Base-by-base conservation (phyloP, 2,329 filamentous ascomycete species). In the Microthyrium microscopicum region DNA sequence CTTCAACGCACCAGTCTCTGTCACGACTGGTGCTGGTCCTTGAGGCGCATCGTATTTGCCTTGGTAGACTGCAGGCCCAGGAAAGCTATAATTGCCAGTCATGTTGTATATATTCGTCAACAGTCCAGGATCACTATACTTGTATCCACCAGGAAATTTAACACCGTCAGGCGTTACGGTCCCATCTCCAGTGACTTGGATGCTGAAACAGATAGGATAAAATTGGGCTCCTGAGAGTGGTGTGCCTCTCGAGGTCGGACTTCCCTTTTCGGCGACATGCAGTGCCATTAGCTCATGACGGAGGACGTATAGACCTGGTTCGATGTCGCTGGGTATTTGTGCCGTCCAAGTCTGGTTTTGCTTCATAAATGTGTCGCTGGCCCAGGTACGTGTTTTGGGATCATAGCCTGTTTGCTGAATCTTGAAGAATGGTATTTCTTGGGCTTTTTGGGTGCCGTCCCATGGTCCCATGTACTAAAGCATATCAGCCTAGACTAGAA, bases 231-330 rank as follows among this genome's bases (percentile, higher is more conserved):
- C 24, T n/a, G 32, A 34, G 4, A 27, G 15, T 6, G 18, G 11
- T 3, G 13, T 5, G 16, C 15, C 25, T 12, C 18, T 27, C 13
- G 26, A 18, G 7, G 20, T 26, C 24, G 11, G 24, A 26, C 26
- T 33, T 5, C 20, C 20, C 7, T 28, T 15, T 7, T 19, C 15
- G 17, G 32, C 22, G 17, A 21, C 17, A 33, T 68, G 64, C n/a
- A 68, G 48, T 2, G 57, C 66, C 37, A 62, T 60, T 27, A 58
- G 55, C 47, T 70, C 67, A 42, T 70, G 65, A 3, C 67, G 55
- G 20, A 71, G 44, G 22, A 71, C 62, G 40, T 70, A 70, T 40
- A 61, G 55, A 2, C 65, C 66, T 0, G 59, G 42, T 3, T 44
- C 49, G 29, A 67, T 50, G 15, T 54, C 47, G 1, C 40, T 34